A percentile compares a stretch with the other conserved stretches of the same genome.
Conservation (phyloP, 306 rosid genomes). For the Trichosanthes cucumerina region DNA sequence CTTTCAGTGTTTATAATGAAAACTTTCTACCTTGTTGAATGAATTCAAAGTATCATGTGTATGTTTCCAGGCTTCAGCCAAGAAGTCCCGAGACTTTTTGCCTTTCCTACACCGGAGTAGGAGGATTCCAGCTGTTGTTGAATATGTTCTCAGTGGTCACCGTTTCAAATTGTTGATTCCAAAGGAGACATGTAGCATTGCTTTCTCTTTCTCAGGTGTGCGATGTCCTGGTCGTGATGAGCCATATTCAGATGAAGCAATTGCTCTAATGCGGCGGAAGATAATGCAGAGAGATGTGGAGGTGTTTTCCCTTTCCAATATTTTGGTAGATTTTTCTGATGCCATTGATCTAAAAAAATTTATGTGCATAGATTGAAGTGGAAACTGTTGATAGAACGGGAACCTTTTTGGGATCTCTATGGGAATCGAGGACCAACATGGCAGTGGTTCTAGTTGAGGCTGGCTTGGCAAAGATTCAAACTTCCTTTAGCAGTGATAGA, state of each 20-base stretch:
- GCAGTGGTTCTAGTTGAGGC: slow-evolving; percentile 77
- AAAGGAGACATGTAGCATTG: slow-evolving; percentile 95
- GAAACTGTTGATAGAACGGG: slow-evolving; percentile 95
- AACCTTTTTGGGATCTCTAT: slow-evolving; percentile 89
- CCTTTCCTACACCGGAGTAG: slow-evolving; percentile 86
- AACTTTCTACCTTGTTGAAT: background rate
- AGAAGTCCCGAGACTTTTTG: slow-evolving; percentile 82
- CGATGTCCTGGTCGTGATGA: slow-evolving; percentile 96
- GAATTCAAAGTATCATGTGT: background rate
- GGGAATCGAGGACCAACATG: slow-evolving; percentile 76
- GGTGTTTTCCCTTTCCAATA: slow-evolving; percentile 31
- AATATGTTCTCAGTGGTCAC: slow-evolving; percentile 98
- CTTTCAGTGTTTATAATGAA: background rate
- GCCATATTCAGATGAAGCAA: slow-evolving; percentile 89
- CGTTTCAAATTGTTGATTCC: slow-evolving; percentile 96
- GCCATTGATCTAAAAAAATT: slow-evolving; percentile 3
- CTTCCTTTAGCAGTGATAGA: slow-evolving; percentile 80
- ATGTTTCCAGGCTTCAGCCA: slow-evolving; percentile 59
- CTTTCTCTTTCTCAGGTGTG: slow-evolving; percentile 87
- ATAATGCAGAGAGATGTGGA: slow-evolving; percentile 99
- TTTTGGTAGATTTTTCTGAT: background rate
- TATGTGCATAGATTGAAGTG: slow-evolving; percentile 61
- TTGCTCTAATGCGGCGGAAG: slow-evolving; percentile 88
- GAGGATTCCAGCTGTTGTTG: slow-evolving; percentile 87
- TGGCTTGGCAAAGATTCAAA: slow-evolving; percentile 83